A percentile compares a stretch with the other conserved stretches of the same genome.
These are phyloP conservation scores for Picochlorum sp. DNA, from an alignment of 139 green algal species.

Conservation along the genomic window DNA sequence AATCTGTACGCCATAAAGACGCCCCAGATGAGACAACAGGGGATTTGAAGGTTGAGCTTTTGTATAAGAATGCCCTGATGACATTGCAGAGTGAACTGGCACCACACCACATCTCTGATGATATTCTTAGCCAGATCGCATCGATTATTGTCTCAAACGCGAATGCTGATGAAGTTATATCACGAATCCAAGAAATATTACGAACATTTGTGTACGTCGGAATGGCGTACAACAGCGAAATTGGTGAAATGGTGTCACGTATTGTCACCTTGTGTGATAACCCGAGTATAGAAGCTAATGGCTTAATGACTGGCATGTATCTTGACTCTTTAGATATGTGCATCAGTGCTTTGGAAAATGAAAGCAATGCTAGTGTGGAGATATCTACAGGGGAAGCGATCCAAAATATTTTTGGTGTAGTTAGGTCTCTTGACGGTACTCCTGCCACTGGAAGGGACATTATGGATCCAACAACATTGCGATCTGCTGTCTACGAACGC, in stretches of 20 bases:
- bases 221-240: too few species aligned
- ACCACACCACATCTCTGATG: not conserved
- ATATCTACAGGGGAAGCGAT: conserved; percentile 23
- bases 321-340: too few species aligned
- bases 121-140: not conserved
- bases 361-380: not conserved
- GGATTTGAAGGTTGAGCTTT: not conserved
- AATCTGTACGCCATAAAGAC: not conserved
- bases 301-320: too few species aligned
- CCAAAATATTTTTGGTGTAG: conserved; percentile 21
- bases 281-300: too few species aligned
- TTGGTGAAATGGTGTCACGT: too few species aligned
- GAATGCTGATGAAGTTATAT: too few species aligned
- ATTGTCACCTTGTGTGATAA: too few species aligned
- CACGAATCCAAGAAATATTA: too few species aligned
- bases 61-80: not conserved
- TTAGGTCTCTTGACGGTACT: conserved; percentile 14
- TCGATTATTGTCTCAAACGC: not conserved
- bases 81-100: not conserved
- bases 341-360: too few species aligned
- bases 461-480: too few species aligned
- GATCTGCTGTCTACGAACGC: too few species aligned
- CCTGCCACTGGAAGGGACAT: not conserved
- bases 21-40: not conserved
- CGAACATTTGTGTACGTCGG: too few species aligned